Conservation (phyloP, 805 yeast species). For the Starmerella tilneyi region DNA sequence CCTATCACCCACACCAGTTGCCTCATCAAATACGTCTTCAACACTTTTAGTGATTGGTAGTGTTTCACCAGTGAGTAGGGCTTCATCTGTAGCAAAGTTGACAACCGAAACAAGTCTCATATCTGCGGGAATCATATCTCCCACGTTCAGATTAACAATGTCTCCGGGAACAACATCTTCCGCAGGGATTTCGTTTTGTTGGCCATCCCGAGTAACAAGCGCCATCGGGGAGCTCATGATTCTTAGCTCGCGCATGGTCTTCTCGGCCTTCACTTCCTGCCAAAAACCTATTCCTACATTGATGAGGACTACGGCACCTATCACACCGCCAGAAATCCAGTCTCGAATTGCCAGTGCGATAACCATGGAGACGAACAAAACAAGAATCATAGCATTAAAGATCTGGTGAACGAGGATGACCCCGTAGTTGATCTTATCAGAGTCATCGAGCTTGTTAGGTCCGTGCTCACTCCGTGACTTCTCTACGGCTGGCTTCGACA, state of each 20-base stretch:
- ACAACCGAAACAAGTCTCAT: slow-evolving; percentile 66
- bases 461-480: slow-evolving; percentile 37
- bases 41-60: slow-evolving; percentile 51
- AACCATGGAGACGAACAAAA: slow-evolving; percentile 55
- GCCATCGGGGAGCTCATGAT: slow-evolving; percentile 64
- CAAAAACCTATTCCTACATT: slow-evolving; percentile 57
- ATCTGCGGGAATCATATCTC: slow-evolving; percentile 95
- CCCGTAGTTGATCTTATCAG: slow-evolving; percentile 42
- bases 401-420: slow-evolving; percentile 54
- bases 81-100: slow-evolving; percentile 78
- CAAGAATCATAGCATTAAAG: slow-evolving; percentile 71
- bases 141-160: slow-evolving; percentile 73
- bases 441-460: slow-evolving; percentile 52
- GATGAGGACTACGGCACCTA: slow-evolving; percentile 53
- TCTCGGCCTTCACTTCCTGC: slow-evolving; percentile 66
- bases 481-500: slow-evolving; percentile 33
- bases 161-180: slow-evolving; percentile 67
- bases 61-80: slow-evolving; percentile 84
- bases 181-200: slow-evolving; percentile 47
- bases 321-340: slow-evolving; percentile 77
- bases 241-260: slow-evolving; percentile 65
- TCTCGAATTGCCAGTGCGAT: slow-evolving; percentile 64
- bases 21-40: slow-evolving; percentile 33
- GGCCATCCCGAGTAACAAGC: slow-evolving; percentile 51
- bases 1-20: slow-evolving; percentile 51